phyloP scores from a whole-genome alignment of 768 basidiomycete genomes.

The Lactarius sanguifluus region DNA sequence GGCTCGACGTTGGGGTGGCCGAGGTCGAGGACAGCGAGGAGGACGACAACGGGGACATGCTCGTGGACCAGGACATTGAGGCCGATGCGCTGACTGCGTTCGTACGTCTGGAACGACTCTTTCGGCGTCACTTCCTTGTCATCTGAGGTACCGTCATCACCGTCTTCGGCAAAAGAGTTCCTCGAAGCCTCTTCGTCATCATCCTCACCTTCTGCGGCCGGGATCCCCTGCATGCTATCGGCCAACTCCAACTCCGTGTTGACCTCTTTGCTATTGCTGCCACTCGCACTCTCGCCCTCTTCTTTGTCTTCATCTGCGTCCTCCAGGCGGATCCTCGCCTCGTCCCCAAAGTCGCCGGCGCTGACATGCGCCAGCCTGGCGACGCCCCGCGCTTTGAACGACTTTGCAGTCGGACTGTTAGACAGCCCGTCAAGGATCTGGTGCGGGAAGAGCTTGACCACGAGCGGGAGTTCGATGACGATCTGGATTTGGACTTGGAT shows the following conservation, averaged over 20 bases:
- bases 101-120: conserved; percentile 38
- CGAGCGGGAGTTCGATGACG: not conserved
- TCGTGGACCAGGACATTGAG: conserved; percentile 53
- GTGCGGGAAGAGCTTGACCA: conserved; percentile 26
- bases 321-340: conserved; percentile 41
- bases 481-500: not conserved
- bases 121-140: too few relatives aligned
- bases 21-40: conserved; percentile 29
- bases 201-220: too few relatives aligned
- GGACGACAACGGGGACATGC: conserved; percentile 37
- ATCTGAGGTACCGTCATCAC: too few relatives aligned
- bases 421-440: conserved; percentile 26
- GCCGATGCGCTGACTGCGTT: conserved; percentile 54
- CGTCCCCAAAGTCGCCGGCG: conserved; percentile 39
- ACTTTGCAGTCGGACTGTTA: conserved; percentile 34
- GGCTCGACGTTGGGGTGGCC: conserved; percentile 34
- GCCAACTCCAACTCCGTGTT: too few relatives aligned
- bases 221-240: too few relatives aligned
- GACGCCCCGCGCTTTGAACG: conserved; percentile 31
- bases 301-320: too few relatives aligned
- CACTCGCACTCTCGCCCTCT: conserved; percentile 26
- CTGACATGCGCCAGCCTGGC: too few relatives aligned
- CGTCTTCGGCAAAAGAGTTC: too few relatives aligned
- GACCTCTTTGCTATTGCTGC: too few relatives aligned
- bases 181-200: too few relatives aligned